These are phyloP conservation scores for Solidago caesia DNA, from an alignment of 129 eudicot species.

Conservation along the genomic window DNA sequence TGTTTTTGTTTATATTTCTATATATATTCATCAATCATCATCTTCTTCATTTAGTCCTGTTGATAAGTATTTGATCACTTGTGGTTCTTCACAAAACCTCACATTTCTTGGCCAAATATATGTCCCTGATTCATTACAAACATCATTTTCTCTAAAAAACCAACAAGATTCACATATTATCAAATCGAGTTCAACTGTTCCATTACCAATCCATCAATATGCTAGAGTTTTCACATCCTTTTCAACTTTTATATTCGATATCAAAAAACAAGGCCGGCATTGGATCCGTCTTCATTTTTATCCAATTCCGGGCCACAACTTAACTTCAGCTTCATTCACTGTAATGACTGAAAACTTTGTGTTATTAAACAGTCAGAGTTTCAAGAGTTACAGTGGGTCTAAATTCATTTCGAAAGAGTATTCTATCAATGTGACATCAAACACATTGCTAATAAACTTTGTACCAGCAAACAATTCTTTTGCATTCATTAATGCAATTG, in stretches of 20 bases:
- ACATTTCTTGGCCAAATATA: conserved; percentile 69
- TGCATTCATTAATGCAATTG: conserved; percentile 89
- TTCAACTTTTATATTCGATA: conserved; percentile 56
- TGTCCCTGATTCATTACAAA: conserved; percentile 61
- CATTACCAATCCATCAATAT: conserved; percentile 75
- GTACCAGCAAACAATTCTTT: conserved; percentile 78
- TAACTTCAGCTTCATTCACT: conserved; percentile 70
- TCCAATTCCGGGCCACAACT: conserved; percentile 66
- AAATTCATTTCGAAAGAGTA: conserved; percentile 68
- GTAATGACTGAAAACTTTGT: conserved; percentile 82
- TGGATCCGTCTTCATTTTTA: conserved; percentile 88
- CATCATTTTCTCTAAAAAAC: conserved; percentile 49
- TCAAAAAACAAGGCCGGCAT: conserved; percentile 71
- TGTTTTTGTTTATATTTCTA: conserved; percentile 43
- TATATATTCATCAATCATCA: conserved; percentile 35
- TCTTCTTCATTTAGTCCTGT: conserved; percentile 61
- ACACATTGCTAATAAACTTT: conserved; percentile 56
- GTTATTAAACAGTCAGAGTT: conserved; percentile 66
- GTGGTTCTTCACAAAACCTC: conserved; percentile 89
- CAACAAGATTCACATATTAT: conserved; percentile 44
- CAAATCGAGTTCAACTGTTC: conserved; percentile 65
- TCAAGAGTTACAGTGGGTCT: conserved; percentile 48
- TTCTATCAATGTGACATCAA: conserved; percentile 61
- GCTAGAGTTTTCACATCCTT: conserved; percentile 59
- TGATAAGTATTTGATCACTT: conserved; percentile 76